Evolutionary conservation across 2,329 filamentous ascomycete genomes (phyloP), one percentile per base, ranked within the genome.

Genomic region (Gremmenia infestans): DNA sequence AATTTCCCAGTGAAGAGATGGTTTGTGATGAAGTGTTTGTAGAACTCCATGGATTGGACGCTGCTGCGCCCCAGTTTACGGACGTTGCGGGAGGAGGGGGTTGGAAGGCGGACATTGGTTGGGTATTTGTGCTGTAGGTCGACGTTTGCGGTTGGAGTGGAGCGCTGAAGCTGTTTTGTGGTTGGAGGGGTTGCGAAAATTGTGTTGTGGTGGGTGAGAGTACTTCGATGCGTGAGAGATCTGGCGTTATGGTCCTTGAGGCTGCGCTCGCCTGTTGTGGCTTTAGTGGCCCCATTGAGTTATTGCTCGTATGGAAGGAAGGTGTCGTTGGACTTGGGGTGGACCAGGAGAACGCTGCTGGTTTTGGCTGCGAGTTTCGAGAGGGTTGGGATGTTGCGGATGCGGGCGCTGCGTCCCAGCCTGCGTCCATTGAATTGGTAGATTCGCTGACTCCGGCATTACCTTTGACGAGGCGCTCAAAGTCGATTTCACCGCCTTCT

Each of bases 401-500:
- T 2, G 69, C 62, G 11, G 72, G 67, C 17, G 68, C 62, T 9
- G 74, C 69, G 53, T 83, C 81, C 81, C 81, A 85, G 53, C 78
- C 75, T 1, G 73, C 68, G 60, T 80, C 76, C 65, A 76, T 71
- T 0, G 76, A 68, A 39, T 72, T 73, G 19, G 67, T 66, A 55
- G 68, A 72, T 28, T 64, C 65, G 12, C 65, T 61, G 6, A 50
- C 56, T 4, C 46, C 61, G 19, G 71, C 72, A 54, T 82, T 83
- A 8, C 93, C 93, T 67, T 95, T 91, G 51, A 99, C 92, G 2
- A 99, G 82, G 2, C 83, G 83, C 70, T 96, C 92, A 67, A 97
- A 99, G 67, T 95, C 91, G 56, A 88, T 82, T 49, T 88, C 79
- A 64, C 93, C 89, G 57, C 87, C 82, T 51, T 88, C 79, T 2